phyloP scores from a whole-genome alignment of 371 early-diverging fungal species.

The Capillidium heterosporum region DNA sequence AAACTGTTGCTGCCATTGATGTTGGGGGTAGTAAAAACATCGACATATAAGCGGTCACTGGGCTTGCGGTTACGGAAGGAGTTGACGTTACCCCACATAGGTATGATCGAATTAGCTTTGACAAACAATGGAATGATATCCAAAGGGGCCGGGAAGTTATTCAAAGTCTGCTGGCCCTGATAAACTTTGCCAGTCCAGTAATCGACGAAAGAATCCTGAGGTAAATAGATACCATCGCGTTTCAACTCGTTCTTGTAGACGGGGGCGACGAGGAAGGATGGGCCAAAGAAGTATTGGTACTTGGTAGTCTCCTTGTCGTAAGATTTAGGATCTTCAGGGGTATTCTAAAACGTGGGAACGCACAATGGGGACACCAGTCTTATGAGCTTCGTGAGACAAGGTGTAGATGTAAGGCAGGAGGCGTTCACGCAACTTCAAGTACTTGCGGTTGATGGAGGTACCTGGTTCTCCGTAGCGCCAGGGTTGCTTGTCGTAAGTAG shows the following conservation, averaged over 20 bases:
- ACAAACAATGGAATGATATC: background rate
- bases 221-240: background rate
- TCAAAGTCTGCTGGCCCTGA: background rate
- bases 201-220: background rate
- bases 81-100: background rate
- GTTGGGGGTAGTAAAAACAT: background rate
- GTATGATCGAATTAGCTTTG: background rate
- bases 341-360: background rate
- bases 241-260: background rate
- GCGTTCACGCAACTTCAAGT: background rate
- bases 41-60: background rate
- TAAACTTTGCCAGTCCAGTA: background rate
- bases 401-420: background rate
- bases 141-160: background rate
- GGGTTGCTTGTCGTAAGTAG: background rate
- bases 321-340: background rate
- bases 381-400: background rate
- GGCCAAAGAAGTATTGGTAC: background rate
- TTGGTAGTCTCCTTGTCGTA: background rate
- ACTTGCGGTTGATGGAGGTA: background rate
- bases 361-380: background rate
- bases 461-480: constrained; percentile 1
- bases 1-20: background rate
- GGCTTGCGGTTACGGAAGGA: background rate
- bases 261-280: background rate